Percentiles rank a stretch among this genome's conserved stretches.
phyloP scores from a whole-genome alignment of 2,329 filamentous ascomycete species.

The Exophiala sp. region DNA sequence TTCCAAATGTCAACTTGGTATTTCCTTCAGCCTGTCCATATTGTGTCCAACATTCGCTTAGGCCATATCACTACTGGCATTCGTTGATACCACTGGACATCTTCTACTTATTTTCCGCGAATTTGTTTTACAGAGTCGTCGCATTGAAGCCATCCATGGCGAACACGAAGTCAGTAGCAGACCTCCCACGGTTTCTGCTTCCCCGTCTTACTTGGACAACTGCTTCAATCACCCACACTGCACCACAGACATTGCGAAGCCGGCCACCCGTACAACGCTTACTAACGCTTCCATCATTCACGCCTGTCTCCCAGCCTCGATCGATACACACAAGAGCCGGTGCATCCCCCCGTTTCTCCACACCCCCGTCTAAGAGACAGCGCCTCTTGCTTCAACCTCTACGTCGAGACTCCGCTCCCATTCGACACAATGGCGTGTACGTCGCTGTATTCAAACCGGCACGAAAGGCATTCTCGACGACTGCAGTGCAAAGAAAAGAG shows the following conservation, averaged over 20 bases:
- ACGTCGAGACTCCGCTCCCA: slow-evolving; percentile 28
- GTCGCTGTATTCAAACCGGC: slow-evolving; percentile 43
- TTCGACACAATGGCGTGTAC: slow-evolving; percentile 48
- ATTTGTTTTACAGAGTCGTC: no score
- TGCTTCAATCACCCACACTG: slow-evolving; percentile 10
- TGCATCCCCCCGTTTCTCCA: slow-evolving; percentile 6
- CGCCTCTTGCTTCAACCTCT: slow-evolving; percentile 14
- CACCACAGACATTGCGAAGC: slow-evolving; percentile 12
- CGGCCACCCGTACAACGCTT: slow-evolving; percentile 4
- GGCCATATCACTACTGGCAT: no score
- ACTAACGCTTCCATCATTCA: slow-evolving; percentile 11
- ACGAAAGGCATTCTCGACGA: slow-evolving; percentile 57
- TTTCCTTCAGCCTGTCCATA: no score
- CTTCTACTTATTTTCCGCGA: no score
- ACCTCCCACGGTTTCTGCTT: slow-evolving; percentile 43
- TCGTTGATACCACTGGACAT: no score
- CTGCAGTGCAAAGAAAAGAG: slow-evolving; percentile 62
- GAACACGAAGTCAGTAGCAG: slow-evolving; percentile 39
- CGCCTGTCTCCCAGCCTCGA: slow-evolving; percentile 7
- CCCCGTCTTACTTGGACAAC: slow-evolving; percentile 41
- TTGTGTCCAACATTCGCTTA: no score
- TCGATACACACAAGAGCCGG: slow-evolving; percentile 6
- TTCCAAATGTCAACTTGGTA: no score
- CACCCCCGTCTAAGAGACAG: slow-evolving; percentile 5
- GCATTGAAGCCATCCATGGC: slow-evolving; percentile 34